Evolutionary conservation across 2,329 filamentous ascomycete species (phyloP).

Genomic region (Domatiomyces catenatus): DNA sequence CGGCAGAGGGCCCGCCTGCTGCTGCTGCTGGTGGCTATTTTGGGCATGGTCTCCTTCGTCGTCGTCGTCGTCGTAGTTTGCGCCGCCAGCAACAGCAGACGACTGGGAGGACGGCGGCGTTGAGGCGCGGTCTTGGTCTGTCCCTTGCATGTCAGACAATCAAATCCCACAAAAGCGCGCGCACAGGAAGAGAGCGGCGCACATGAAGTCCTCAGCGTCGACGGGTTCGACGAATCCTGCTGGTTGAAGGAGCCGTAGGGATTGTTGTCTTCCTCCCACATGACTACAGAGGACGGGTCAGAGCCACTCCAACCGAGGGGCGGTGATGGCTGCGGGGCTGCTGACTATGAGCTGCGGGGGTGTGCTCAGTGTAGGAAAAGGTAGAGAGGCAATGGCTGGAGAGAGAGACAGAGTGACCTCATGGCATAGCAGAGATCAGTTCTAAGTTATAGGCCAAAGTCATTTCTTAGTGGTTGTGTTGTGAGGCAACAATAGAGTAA

Average conservation of each 20-base stretch:
- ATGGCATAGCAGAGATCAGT: background rate
- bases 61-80: conserved; percentile 45
- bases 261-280: conserved; percentile 99
- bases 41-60: conserved; percentile 32
- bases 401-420: background rate
- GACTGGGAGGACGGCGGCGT: background rate
- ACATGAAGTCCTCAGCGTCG: conserved; percentile 7
- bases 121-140: background rate
- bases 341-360: too few species aligned
- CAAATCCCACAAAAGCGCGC: background rate
- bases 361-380: background rate
- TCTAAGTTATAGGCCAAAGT: background rate
- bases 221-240: conserved; percentile 44
- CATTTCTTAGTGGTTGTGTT: too few species aligned
- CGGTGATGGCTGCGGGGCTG: background rate
- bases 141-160: background rate
- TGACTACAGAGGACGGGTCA: conserved; percentile 23
- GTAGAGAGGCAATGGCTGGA: background rate
- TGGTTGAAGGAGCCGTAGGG: conserved; percentile 90
- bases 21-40: conserved; percentile 32
- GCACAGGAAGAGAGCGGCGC: background rate
- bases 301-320: background rate
- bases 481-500: background rate
- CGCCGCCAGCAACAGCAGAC: conserved; percentile 30
- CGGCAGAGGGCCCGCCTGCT: conserved; percentile 33